Evolutionary conservation across 495 filamentous ascomycete species (phyloP), one percentile per base, ranked within the genome.

Genomic region (Xylaria palmicola): DNA sequence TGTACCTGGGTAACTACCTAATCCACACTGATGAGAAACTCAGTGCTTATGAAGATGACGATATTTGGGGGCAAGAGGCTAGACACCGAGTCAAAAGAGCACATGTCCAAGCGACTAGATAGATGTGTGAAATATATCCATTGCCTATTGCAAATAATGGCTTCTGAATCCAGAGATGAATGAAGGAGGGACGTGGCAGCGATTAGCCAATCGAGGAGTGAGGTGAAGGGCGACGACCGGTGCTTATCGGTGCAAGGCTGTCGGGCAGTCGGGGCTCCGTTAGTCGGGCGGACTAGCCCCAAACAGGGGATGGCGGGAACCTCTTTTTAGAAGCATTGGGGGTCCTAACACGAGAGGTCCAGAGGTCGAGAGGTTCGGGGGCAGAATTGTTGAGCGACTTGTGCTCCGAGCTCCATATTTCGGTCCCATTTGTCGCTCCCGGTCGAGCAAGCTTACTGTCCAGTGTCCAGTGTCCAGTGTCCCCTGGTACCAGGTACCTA

Each of bases 321-420:
- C 22, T 41, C 34, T 6, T 53, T 39, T 51, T n/a, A n/a, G n/a
- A n/a, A n/a, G n/a, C n/a, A 27, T 56, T 29, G 32, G 37, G 26
- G 24, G 30, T 24, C 22, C 15, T 6, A n/a, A 15, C 4, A 3
- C 10, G 43, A 22, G 13, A 12, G 41, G 34, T 20, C 2, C 7
- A 56, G 26, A 5, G 37, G 6, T 24, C 19, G 15, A 47, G 48
- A 37, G 13, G 1, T 40, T 41, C 49, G 59, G 55, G 41, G 39
- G 26, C 49, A 52, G 41, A 55, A 61, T 55, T 61, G 59, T 61
- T 61, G 59, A 55, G 59, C 59, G 50, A 61, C 49, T 55, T 61
- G 29, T 55, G 12, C 2, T 40, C 59, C 30, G 59, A 61, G 59
- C 59, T 36, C 59, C 59, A 61, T n/a, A n/a, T n/a, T n/a, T n/a